These are phyloP conservation scores for Diaporthe amygdali DNA, from an alignment of 2,329 filamentous ascomycete species.

Conservation along the genomic window DNA sequence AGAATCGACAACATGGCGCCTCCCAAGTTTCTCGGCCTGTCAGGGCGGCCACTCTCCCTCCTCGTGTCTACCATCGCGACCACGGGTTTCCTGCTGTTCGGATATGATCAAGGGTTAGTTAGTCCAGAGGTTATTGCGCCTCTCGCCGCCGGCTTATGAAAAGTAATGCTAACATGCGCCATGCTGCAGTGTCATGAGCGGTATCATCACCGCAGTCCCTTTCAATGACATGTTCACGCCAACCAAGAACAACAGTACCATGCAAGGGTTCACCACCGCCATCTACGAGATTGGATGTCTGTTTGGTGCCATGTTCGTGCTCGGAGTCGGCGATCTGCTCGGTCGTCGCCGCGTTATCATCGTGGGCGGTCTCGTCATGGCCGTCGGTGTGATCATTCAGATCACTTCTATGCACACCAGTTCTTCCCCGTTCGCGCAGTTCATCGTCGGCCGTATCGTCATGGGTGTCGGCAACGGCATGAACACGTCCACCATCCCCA, in stretches of 20 bases:
- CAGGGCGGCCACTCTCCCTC: constrained; percentile 60
- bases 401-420: constrained; percentile 41
- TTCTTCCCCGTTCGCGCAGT: constrained; percentile 44
- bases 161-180: constrained; percentile 22
- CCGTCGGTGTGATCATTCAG: constrained; percentile 66
- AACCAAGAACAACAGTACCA: constrained; percentile 47
- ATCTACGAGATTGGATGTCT: constrained; percentile 54
- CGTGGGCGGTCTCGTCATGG: constrained; percentile 62
- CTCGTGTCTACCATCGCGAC: constrained; percentile 68
- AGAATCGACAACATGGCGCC: constrained; percentile 49
- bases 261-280: constrained; percentile 52
- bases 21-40: constrained; percentile 62
- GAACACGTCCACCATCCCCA: constrained; percentile 52
- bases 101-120: constrained; percentile 58
- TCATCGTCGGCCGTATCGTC: constrained; percentile 54
- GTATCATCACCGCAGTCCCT: constrained; percentile 55
- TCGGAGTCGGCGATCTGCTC: constrained; percentile 57
- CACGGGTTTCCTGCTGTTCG: constrained; percentile 66
- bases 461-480: constrained; percentile 60
- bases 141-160: neutral
- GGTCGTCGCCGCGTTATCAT: constrained; percentile 60
- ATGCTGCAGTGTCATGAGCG: constrained; percentile 51
- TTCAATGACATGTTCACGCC: constrained; percentile 55
- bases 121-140: neutral
- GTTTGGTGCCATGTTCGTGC: constrained; percentile 52